A percentile compares a stretch with the other conserved stretches of the same genome.
Conservation (phyloP, 306 rosid species). For the Vachellia collinsii region DNA sequence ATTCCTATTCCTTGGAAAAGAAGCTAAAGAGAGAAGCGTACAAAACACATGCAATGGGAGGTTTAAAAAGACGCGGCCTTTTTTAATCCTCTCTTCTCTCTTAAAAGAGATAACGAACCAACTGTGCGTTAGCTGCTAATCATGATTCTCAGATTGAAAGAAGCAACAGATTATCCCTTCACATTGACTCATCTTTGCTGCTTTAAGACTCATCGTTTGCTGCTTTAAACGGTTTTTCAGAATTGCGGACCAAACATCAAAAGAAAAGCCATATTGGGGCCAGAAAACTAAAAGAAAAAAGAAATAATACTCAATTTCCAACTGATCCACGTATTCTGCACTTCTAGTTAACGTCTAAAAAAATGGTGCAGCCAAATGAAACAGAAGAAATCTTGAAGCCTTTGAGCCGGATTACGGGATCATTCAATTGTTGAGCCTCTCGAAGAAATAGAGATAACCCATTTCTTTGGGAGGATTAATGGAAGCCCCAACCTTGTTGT, state of each 20-base stretch:
- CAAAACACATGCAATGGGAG: not conserved
- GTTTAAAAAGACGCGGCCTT: not conserved
- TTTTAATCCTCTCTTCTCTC: not conserved
- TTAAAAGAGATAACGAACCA: not conserved
- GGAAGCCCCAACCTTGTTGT: constrained; percentile 88
- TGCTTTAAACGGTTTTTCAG: not conserved
- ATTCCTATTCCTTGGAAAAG: too few relatives aligned
- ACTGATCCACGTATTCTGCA: not conserved
- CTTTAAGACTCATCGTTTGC: not conserved
- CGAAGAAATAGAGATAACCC: constrained; percentile 96
- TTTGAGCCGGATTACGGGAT: not conserved
- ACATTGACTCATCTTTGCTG: not conserved
- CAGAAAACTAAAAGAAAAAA: not conserved
- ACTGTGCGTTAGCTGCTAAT: not conserved
- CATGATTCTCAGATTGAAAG: too few relatives aligned
- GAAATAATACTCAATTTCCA: not conserved
- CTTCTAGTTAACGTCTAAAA: not conserved
- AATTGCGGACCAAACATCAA: not conserved
- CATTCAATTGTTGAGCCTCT: constrained; percentile 57
- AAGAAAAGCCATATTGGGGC: too few relatives aligned
- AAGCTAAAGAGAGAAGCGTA: not conserved
- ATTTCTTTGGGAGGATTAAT: constrained; percentile 94
- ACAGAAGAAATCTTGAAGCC: not conserved
- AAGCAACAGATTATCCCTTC: not conserved
- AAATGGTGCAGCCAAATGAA: not conserved